phyloP scores from a whole-genome alignment of 164 flowering plant species.

The Tetracentron sinense region DNA sequence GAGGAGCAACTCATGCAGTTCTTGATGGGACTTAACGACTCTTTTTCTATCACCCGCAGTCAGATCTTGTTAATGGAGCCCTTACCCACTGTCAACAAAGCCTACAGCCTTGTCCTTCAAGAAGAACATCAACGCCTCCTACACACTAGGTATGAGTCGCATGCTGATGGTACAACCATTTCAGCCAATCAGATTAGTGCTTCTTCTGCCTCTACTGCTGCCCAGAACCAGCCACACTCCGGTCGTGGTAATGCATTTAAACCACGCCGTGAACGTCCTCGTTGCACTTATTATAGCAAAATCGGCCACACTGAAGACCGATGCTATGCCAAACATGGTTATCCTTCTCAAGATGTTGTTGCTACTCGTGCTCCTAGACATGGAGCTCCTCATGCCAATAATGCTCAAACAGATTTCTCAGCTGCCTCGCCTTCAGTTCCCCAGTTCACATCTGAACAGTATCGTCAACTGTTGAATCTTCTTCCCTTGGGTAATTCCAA shows the following conservation, averaged over 20 bases:
- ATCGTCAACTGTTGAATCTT: neutral
- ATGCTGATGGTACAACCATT: neutral
- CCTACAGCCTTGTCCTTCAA: neutral
- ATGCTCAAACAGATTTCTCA: too few relatives aligned
- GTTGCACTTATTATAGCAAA: neutral
- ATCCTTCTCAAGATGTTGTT: neutral
- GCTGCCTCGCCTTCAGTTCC: too few relatives aligned
- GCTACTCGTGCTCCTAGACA: too few relatives aligned
- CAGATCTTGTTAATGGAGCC: slow-evolving; percentile 8
- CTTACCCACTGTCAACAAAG: neutral
- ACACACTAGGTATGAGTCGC: neutral
- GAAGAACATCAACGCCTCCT: slow-evolving; percentile 5
- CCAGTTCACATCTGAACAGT: neutral
- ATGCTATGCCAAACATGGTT: neutral
- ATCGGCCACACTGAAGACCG: neutral
- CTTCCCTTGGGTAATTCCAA: neutral
- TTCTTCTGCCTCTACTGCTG: neutral
- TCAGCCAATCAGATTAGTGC: neutral
- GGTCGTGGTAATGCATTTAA: neutral
- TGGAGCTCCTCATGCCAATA: too few relatives aligned
- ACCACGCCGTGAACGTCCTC: neutral
- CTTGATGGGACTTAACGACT: slow-evolving; percentile 10
- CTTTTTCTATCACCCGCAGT: neutral
- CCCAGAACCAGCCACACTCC: neutral
- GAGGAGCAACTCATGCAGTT: slow-evolving; percentile 5